phyloP scores from a whole-genome alignment of 2,329 filamentous ascomycete species.

The Ilyonectria robusta region DNA sequence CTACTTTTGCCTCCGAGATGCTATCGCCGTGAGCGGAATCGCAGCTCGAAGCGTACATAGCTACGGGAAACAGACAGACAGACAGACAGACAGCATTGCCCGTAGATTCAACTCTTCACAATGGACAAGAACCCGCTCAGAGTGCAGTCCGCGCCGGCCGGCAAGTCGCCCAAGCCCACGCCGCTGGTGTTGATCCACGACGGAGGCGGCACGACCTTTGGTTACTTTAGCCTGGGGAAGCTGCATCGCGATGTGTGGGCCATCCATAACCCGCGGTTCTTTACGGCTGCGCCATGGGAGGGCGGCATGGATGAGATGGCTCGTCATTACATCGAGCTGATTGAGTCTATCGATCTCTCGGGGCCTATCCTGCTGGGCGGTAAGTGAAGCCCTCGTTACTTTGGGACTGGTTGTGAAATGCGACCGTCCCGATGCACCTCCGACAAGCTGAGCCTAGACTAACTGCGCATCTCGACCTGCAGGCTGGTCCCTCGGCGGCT shows the following conservation, averaged over 20 bases:
- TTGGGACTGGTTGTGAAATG: background rate
- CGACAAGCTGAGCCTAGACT: background rate
- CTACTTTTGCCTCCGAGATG: background rate
- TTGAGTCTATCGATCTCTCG: conserved; percentile 42
- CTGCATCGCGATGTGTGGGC: conserved; percentile 51
- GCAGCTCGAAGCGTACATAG: conserved; percentile 10
- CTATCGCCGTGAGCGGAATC: background rate
- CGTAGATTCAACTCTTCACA: conserved; percentile 1
- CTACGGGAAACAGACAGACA: background rate
- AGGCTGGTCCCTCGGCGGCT: conserved; percentile 52
- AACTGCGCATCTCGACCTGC: background rate
- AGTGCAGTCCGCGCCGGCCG: conserved; percentile 20
- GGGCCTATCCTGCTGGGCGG: conserved; percentile 49
- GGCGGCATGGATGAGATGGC: conserved; percentile 51
- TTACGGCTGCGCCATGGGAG: conserved; percentile 41
- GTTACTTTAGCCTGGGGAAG: conserved; percentile 48
- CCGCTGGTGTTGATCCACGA: conserved; percentile 51
- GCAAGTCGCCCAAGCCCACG: conserved; percentile 25
- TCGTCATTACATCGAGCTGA: conserved; percentile 44
- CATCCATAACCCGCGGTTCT: conserved; percentile 49
- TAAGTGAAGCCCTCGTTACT: conserved; percentile 23
- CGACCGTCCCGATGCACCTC: background rate
- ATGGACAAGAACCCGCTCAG: conserved; percentile 27
- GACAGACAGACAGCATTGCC: background rate
- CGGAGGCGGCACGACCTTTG: conserved; percentile 51